A percentile compares a stretch with the other conserved stretches of the same genome.
Evolutionary conservation across 306 rosid species (phyloP).

Genomic region (Clitoria ternatea): DNA sequence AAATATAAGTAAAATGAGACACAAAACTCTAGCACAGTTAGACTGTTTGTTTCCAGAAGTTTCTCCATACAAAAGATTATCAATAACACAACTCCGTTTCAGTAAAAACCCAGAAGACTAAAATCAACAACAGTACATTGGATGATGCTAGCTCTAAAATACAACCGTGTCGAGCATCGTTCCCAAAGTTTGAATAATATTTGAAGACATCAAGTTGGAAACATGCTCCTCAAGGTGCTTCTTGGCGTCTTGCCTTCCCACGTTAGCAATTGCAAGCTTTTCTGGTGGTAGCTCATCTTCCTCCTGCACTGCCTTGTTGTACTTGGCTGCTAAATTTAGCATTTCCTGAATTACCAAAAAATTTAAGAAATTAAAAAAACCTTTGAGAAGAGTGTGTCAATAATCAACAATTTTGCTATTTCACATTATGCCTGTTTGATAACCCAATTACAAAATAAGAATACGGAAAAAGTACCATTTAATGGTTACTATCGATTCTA

Average conservation of each 20-base stretch:
- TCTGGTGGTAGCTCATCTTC: conserved; percentile 92
- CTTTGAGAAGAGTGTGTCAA: background rate
- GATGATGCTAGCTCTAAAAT: conserved; percentile 40
- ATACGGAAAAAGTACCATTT: too few species aligned
- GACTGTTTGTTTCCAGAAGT: too few species aligned
- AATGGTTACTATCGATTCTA: too few species aligned
- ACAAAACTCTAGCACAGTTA: too few species aligned
- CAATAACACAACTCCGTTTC: too few species aligned
- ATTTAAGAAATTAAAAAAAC: background rate
- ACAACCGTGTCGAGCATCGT: conserved; percentile 94
- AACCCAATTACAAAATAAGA: too few species aligned
- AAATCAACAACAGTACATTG: background rate
- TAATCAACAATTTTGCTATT: too few species aligned
- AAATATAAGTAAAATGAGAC: too few species aligned
- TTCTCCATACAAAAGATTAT: too few species aligned
- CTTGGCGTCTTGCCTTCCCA: conserved; percentile 73
- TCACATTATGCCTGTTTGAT: too few species aligned
- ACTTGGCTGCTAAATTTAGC: conserved; percentile 68
- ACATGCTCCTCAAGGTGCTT: conserved; percentile 95
- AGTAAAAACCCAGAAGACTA: too few species aligned
- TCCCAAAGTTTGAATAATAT: conserved; percentile 90
- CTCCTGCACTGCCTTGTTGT: conserved; percentile 96
- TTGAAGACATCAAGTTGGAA: conserved; percentile 91
- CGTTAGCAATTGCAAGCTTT: conserved; percentile 66
- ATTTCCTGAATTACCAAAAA: conserved; percentile 57